Evolutionary conservation across 2,329 filamentous ascomycete species (phyloP).

Genomic region (Fusarium pilosicola): DNA sequence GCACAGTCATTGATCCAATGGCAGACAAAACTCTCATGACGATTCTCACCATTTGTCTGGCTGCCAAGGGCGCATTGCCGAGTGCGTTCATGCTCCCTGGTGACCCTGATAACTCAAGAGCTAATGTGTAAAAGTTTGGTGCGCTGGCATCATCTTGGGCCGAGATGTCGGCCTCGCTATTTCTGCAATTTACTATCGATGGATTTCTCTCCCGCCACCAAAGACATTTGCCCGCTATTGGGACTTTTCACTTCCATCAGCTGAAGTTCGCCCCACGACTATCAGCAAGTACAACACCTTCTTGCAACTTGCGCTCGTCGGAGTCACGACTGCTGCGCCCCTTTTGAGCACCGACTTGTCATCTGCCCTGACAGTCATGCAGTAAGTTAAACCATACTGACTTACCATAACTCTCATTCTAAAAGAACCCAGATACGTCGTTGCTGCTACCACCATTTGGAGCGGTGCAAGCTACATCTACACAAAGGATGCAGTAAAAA

Average conservation of each 20-base stretch:
- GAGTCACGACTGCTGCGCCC: constrained; percentile 82
- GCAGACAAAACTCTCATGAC: constrained; percentile 98
- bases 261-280: constrained; percentile 83
- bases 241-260: constrained; percentile 93
- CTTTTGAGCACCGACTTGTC: constrained; percentile 71
- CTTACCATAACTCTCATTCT: not conserved
- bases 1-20: constrained; percentile 95
- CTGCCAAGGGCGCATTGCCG: constrained; percentile 83
- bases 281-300: constrained; percentile 96
- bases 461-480: constrained; percentile 93
- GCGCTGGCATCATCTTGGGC: constrained; percentile 90
- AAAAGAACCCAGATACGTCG: constrained; percentile 71
- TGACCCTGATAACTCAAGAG: not conserved
- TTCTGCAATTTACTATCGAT: constrained; percentile 93
- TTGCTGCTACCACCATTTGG: constrained; percentile 91
- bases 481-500: constrained; percentile 91
- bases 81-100: constrained; percentile 59
- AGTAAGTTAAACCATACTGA: constrained; percentile 59
- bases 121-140: constrained; percentile 70
- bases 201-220: constrained; percentile 90
- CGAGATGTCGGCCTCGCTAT: constrained; percentile 85
- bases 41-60: constrained; percentile 84
- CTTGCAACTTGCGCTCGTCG: constrained; percentile 86
- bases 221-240: constrained; percentile 95
- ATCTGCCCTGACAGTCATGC: constrained; percentile 67